phyloP scores from a whole-genome alignment of 1,139 yeast genomes.

The Taphrina pruni region DNA sequence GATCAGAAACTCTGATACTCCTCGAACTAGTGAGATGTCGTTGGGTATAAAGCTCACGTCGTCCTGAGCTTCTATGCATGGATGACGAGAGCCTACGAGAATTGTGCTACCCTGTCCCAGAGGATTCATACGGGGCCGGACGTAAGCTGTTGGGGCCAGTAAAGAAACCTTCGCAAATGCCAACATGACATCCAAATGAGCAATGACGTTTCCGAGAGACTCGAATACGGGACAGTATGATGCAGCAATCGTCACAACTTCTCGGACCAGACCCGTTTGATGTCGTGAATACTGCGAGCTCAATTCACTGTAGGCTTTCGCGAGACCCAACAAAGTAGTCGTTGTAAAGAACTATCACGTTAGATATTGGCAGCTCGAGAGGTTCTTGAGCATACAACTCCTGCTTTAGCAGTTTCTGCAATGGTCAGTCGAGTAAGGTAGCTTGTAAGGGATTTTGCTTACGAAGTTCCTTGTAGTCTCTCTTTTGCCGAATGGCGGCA shows the following conservation, averaged over 20 bases:
- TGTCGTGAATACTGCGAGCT: conserved; percentile 72
- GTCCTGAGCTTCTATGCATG: conserved; percentile 90
- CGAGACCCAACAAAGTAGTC: conserved; percentile 62
- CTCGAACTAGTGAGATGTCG: conserved; percentile 66
- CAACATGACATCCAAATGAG: conserved; percentile 80
- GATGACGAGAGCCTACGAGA: conserved; percentile 82
- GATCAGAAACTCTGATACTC: conserved; percentile 69
- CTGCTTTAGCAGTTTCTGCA: conserved; percentile 74
- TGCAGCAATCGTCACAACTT: conserved; percentile 76
- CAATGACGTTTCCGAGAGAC: conserved; percentile 65
- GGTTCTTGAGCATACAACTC: conserved; percentile 56
- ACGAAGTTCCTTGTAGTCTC: conserved; percentile 67
- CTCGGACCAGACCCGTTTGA: conserved; percentile 78
- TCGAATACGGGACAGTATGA: conserved; percentile 81
- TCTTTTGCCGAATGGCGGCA: conserved; percentile 62
- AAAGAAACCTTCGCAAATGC: conserved; percentile 87
- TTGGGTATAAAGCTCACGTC: conserved; percentile 86
- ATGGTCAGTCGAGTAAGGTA: conserved; percentile 54
- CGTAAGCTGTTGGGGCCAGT: conserved; percentile 81
- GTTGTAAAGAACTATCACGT: conserved; percentile 68
- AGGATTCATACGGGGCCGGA: conserved; percentile 70
- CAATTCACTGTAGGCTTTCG: conserved; percentile 64
- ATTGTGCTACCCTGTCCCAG: conserved; percentile 61
- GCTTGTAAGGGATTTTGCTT: background rate
- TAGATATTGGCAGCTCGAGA: background rate